Evolutionary conservation across 805 yeast genomes (phyloP).

Genomic region (Pichia membranifaciens): DNA sequence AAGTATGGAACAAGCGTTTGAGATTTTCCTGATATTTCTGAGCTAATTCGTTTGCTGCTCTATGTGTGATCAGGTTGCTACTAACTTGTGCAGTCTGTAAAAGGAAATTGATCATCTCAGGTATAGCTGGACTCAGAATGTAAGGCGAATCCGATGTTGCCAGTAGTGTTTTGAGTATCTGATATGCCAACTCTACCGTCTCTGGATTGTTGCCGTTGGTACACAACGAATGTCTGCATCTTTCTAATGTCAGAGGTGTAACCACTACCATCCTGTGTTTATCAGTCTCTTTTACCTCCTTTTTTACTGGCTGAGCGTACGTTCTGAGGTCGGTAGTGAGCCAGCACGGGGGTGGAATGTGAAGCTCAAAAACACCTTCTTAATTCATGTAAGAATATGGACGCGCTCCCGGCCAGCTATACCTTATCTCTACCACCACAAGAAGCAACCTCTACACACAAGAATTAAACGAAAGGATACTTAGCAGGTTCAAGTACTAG

Average conservation of each 20-base stretch:
- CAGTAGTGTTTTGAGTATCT: background rate
- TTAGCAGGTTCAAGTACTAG: too few relatives aligned
- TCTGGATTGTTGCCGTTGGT: background rate
- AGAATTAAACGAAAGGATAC: too few relatives aligned
- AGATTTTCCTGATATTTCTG: background rate
- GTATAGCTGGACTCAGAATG: background rate
- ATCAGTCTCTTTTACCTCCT: background rate
- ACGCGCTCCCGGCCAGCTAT: too few relatives aligned
- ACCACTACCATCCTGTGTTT: background rate
- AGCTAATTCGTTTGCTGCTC: background rate
- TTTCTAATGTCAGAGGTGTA: background rate
- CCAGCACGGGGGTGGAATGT: too few relatives aligned
- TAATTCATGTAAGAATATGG: too few relatives aligned
- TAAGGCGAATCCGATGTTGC: background rate
- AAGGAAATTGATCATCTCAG: background rate
- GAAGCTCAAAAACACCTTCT: too few relatives aligned
- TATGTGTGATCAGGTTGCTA: background rate
- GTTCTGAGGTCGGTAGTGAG: too few relatives aligned
- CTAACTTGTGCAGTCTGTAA: background rate
- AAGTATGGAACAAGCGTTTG: background rate
- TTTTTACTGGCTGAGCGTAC: too few relatives aligned
- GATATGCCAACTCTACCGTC: background rate
- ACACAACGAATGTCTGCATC: background rate
- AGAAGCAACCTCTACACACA: too few relatives aligned
- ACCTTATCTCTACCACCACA: too few relatives aligned